phyloP scores from a whole-genome alignment of 768 basidiomycete genomes.

The Pleurotus citrinopileatus region DNA sequence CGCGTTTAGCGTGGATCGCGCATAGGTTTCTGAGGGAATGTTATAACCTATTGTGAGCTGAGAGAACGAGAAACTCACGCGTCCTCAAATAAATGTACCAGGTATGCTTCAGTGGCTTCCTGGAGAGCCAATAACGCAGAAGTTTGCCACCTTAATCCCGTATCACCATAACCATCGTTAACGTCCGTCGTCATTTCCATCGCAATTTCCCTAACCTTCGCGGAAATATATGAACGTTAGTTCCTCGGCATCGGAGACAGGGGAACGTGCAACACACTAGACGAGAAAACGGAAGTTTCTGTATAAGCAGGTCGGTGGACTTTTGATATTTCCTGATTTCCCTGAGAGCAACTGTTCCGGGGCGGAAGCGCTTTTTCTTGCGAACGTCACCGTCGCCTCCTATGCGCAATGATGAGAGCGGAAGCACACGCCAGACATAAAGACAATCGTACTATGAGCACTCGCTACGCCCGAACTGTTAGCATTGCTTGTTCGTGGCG shows the following conservation, averaged over 20 bases:
- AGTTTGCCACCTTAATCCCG: conserved; percentile 87
- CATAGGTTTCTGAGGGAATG: conserved; percentile 75
- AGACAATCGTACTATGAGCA: neutral
- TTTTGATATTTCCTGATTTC: conserved; percentile 96
- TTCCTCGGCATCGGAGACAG: too few species aligned
- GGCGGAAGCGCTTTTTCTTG: conserved; percentile 73
- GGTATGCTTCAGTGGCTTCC: conserved; percentile 93
- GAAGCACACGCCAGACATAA: neutral
- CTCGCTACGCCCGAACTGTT: neutral
- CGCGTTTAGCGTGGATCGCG: conserved; percentile 96
- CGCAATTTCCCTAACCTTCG: conserved; percentile 93
- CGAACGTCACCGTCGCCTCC: conserved; percentile 28
- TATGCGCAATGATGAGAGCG: conserved; percentile 18
- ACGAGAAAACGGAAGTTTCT: conserved; percentile 89
- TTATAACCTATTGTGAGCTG: conserved; percentile 6
- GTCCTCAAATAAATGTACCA: conserved; percentile 97
- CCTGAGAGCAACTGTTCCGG: conserved; percentile 85
- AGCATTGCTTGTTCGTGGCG: conserved; percentile 4
- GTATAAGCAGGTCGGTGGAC: conserved; percentile 83
- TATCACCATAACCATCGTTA: conserved; percentile 54
- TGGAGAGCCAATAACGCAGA: conserved; percentile 92
- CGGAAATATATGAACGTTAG: too few species aligned
- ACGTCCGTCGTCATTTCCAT: conserved; percentile 83
- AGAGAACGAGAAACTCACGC: conserved; percentile 63
- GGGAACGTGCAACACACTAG: too few species aligned